Evolutionary conservation across 805 yeast species (phyloP), one percentile per base, ranked within the genome.

Genomic region (Lachancea cidri): DNA sequence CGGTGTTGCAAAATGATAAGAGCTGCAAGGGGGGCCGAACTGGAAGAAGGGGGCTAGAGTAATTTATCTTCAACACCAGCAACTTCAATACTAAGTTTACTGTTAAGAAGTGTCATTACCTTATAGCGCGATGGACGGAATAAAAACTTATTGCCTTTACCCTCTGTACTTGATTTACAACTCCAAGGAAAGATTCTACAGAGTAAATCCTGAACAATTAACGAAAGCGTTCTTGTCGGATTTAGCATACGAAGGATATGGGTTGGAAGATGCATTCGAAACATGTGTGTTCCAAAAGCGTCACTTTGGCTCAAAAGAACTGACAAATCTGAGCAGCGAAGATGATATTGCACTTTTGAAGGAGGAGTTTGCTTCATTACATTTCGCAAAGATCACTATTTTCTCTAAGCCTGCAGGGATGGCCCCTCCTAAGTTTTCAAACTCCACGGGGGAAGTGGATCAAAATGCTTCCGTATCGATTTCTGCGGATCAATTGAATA

Each of bases 401-500:
- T 16, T 14, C 35, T 22, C 27, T 7, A 22, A 11, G 7, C 35
- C 13, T 17, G 22, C 35, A 17, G 35, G 17, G 17, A n/a, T n/a
- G n/a, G n/a, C n/a, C n/a, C 11, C 15, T 18, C 15, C 15, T 30
- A 30, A 8, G 33, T 7, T 9, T 15, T 11, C 8, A n/a, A 30
- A 18, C 8, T 18, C 8, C 15, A 16, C 15, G 19, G 17, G n/a
- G 30, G 38, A 17, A 42, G 20, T 27, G n/a, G n/a, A n/a, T n/a
- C n/a, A n/a, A n/a, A n/a, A n/a, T n/a, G n/a, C n/a, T n/a, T n/a
- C n/a, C n/a, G 41, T 50, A 20, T 22, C 46, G 11, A 44, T 50
- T 25, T 41, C 51, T 14, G 42, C 44, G n/a, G 47, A 39, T 7
- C 49, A 52, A 24, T 46, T 53, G 48, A 41, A 38, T 5, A 43